Base-by-base conservation (phyloP, 345 rosid genomes). In the Rhizophora apiculata region DNA sequence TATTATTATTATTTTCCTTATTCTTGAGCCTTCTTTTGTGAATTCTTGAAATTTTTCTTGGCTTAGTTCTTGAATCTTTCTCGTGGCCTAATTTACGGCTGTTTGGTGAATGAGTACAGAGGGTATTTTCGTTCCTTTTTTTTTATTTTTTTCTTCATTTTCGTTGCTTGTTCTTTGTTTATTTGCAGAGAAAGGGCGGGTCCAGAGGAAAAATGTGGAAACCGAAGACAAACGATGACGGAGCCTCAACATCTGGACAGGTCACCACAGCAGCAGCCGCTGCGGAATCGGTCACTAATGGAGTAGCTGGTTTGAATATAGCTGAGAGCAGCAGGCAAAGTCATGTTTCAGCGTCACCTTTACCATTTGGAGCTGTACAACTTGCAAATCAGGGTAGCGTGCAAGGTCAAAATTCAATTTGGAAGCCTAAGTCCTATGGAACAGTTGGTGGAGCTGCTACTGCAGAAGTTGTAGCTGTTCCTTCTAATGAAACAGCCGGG, bases 341-440 rank as follows among this genome's bases (percentile, higher is more conserved):
- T 67, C 72, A 56, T 77, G 74, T 63, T 72, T 18, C 76, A 20
- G 43, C 55, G 65, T 60, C 71, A 8, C 49, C 71, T 0, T 27
- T 62, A 26, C 82, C 68, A 63, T 39, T 24, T 68, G 75, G 83
- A 21, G 68, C 32, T 32, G 36, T 62, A 53, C 82, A 73, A 16
- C 15, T 19, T 21, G 67, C 54, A 34, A 72, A 64, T 54, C 70
- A 48, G 18, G 57, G 66, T 65, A 37, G 69, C 32, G n/a, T 32
- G 37, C 76, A 53, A 8, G 81, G 68, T 43, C 75, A 77, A 65
- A 70, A 79, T 30, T 71, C 77, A 31, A 27, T 88, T 29, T 79
- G 87, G 89, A 82, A 71, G 60, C 85, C 91, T 37, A 82, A 83
- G 79, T 76, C 89, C 6, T 85, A 85, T 72, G 86, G 86, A 67